Conservation (phyloP, 768 basidiomycete species). For the Lentinus tigrinus region DNA sequence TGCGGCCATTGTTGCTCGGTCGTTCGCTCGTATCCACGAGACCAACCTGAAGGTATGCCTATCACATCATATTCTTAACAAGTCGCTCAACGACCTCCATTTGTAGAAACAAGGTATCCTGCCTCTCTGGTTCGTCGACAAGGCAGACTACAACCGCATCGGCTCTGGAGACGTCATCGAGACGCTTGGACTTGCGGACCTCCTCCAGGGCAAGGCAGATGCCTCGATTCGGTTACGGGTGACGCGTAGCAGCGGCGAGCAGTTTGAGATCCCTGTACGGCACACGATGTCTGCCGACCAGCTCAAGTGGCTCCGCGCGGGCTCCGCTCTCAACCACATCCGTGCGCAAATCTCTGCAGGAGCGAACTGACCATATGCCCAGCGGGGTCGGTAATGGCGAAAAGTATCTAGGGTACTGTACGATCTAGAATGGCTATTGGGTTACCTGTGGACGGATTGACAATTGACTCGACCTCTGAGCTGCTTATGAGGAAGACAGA, state of each 20-base stretch:
- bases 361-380: not conserved
- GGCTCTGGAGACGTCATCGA: slow-evolving; percentile 79
- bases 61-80: not conserved
- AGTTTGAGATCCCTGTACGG: slow-evolving; percentile 67
- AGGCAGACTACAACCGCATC: slow-evolving; percentile 81
- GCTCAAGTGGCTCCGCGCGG: slow-evolving; percentile 84
- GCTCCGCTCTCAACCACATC: slow-evolving; percentile 90
- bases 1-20: slow-evolving; percentile 82
- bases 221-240: slow-evolving; percentile 56
- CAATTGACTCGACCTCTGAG: no score
- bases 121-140: slow-evolving; percentile 91
- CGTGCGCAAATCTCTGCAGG: slow-evolving; percentile 47
- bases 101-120: slow-evolving; percentile 93
- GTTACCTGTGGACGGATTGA: no score
- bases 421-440: no score
- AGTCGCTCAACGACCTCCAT: slow-evolving; percentile 1
- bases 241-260: slow-evolving; percentile 63
- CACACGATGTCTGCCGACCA: slow-evolving; percentile 94
- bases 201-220: slow-evolving; percentile 47
- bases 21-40: slow-evolving; percentile 98
- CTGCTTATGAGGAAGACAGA: no score
- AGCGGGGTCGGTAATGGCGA: no score
- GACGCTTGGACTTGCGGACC: slow-evolving; percentile 76
- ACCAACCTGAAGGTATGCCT: slow-evolving; percentile 84
- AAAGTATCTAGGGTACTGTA: not conserved